Conservation (phyloP, 2,329 filamentous ascomycete genomes). For the Raffaelea arxii region DNA sequence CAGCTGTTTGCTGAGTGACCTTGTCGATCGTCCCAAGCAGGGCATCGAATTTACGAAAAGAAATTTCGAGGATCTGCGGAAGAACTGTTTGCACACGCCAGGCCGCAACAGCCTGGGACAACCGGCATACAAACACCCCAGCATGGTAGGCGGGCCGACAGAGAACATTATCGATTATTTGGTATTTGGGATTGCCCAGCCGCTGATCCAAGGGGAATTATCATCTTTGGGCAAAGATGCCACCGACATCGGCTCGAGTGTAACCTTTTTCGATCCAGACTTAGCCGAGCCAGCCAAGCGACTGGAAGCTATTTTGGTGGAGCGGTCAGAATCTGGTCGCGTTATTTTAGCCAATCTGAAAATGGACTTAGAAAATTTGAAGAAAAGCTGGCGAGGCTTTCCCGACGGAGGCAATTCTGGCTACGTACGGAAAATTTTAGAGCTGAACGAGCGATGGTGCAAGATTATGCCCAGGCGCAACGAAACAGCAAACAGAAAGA, state of each 20-base stretch:
- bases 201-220: constrained; percentile 28
- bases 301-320: too few relatives aligned
- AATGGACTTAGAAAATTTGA: constrained; percentile 23
- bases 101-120: constrained; percentile 25
- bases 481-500: constrained; percentile 11
- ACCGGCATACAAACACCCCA: constrained; percentile 34
- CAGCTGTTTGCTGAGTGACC: constrained; percentile 39
- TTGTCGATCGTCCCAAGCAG: constrained; percentile 51
- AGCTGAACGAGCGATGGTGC: constrained; percentile 31
- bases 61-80: constrained; percentile 37
- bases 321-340: too few relatives aligned
- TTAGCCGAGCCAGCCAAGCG: constrained; percentile 27
- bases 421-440: constrained; percentile 19
- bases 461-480: constrained; percentile 25
- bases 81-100: constrained; percentile 26
- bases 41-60: constrained; percentile 39
- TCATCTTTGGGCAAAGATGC: constrained; percentile 18
- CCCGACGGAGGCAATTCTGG: constrained; percentile 12
- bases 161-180: constrained; percentile 52
- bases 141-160: constrained; percentile 18
- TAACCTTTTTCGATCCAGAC: constrained; percentile 25
- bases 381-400: constrained; percentile 9
- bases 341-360: too few relatives aligned
- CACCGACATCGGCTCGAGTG: neutral
- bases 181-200: constrained; percentile 42